phyloP scores from a whole-genome alignment of 1,139 yeast genomes.

The Yamadazyma taylorii region DNA sequence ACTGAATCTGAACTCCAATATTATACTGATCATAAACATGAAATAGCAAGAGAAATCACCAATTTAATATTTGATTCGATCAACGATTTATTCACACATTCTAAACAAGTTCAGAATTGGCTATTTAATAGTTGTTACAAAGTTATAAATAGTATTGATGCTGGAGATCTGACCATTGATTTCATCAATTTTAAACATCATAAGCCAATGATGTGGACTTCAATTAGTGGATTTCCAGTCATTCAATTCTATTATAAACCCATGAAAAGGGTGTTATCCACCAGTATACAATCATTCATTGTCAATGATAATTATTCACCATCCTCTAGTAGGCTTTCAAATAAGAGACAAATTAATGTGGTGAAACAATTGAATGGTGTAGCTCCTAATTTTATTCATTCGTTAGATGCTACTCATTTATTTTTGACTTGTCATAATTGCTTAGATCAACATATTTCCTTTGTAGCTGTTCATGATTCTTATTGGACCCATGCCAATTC shows the following conservation, averaged over 20 bases:
- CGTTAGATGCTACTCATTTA: constrained; percentile 44
- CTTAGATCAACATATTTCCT: constrained; percentile 20
- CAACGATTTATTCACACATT: constrained; percentile 34
- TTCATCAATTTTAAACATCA: constrained; percentile 19
- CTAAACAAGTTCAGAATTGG: constrained; percentile 40
- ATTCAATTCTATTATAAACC: constrained; percentile 35
- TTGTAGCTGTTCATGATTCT: constrained; percentile 47
- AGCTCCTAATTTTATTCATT: constrained; percentile 49
- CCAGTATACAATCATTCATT: constrained; percentile 29
- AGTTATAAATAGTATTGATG: constrained; percentile 29
- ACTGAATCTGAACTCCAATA: constrained; percentile 5
- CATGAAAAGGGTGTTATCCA: constrained; percentile 16
- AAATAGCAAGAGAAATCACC: constrained; percentile 26
- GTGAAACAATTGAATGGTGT: constrained; percentile 38
- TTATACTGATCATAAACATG: constrained; percentile 2
- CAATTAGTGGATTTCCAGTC: constrained; percentile 44
- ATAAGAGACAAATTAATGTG: constrained; percentile 26
- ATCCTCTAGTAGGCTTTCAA: constrained; percentile 12
- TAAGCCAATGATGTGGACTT: constrained; percentile 46
- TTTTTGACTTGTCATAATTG: constrained; percentile 35
- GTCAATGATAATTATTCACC: constrained; percentile 9
- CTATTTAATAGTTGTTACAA: constrained; percentile 30
- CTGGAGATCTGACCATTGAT: constrained; percentile 11
- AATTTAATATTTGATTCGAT: constrained; percentile 31
- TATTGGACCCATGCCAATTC: constrained; percentile 44